Base-by-base conservation (phyloP, 306 rosid genomes). In the Quercus engelmannii region DNA sequence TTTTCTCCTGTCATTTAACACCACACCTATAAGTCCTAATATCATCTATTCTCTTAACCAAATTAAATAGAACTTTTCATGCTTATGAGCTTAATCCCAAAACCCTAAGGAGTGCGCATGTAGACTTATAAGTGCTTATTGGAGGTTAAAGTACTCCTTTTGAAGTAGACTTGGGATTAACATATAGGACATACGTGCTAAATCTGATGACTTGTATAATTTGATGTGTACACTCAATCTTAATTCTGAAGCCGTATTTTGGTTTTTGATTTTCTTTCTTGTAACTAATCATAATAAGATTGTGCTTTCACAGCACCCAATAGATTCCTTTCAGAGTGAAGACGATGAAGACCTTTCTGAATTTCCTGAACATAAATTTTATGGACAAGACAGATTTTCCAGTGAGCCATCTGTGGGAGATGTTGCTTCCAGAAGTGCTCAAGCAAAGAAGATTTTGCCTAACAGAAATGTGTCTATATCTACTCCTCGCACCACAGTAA, bases 311-410 rank as follows among this genome's bases (percentile, higher is more conserved):
- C 86, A 88, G 92, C 98, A 89, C 84, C 92, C 89, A 5, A 81
- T 88, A 82, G 98, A 89, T 78, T 88, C 93, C 59, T 80, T 87
- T 83, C 88, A 83, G 73, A 89, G 92, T 77, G 97, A 92, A 74
- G 97, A 88, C 49, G 94, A 87, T 73, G 97, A 87, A 76, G 91
- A 92, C 71, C 87, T 83, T 78, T 81, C 93, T 82, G 96, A 89
- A 74, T 82, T 79, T 84, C 79, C 88, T 11, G 94, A 86, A 74
- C 90, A 94, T 79, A 92, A 90, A 61, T 81, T 67, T 62, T 80
- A 76, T 73, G 88, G 87, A 74, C 83, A 81, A 56, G 89, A 82
- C 74, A 77, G 82, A 46, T 69, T 74, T 49, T 83, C 74, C 57
- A 63, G 76, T 38, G 94, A 88, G 64, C 77, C 86, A 74, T 76